Percentiles rank a stretch among this genome's conserved stretches.
Conservation (phyloP, 441 rosid genomes). For the Lepidium campestre region DNA sequence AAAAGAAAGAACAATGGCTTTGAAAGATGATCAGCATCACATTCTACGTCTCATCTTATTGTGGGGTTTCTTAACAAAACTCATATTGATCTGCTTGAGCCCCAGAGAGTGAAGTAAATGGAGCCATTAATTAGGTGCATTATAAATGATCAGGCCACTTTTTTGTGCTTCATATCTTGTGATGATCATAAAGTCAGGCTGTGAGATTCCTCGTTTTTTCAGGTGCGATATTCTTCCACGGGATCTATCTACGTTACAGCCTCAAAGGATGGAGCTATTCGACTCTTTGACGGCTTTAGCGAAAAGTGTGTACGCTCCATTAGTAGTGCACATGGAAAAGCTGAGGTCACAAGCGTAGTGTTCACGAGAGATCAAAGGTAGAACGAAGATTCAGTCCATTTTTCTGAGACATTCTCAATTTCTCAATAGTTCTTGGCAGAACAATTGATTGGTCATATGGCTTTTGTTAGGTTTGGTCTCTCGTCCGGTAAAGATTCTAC, state of each 20-base stretch:
- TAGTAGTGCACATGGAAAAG: slow-evolving; percentile 61
- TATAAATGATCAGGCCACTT: not conserved
- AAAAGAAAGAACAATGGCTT: not conserved
- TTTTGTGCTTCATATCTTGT: not conserved
- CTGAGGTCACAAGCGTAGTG: slow-evolving; percentile 66
- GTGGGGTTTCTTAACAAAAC: slow-evolving; percentile 87
- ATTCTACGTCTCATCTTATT: slow-evolving; percentile 32
- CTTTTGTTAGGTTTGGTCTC: slow-evolving; percentile 57
- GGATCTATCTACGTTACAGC: slow-evolving; percentile 82
- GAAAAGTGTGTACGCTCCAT: slow-evolving; percentile 63
- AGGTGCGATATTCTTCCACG: slow-evolving; percentile 82
- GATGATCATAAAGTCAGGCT: slow-evolving; percentile 6
- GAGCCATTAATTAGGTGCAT: slow-evolving; percentile 81
- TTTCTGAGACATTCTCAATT: not conserved
- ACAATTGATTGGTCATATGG: not conserved
- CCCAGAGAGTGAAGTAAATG: slow-evolving; percentile 57
- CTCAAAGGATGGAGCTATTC: slow-evolving; percentile 75
- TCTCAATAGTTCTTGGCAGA: not conserved
- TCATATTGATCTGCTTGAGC: slow-evolving; percentile 70
- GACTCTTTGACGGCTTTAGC: slow-evolving; percentile 73
- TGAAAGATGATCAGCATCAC: slow-evolving; percentile 4
- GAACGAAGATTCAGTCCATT: not conserved
- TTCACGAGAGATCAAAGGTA: slow-evolving; percentile 88
- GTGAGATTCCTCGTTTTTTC: slow-evolving; percentile 18
- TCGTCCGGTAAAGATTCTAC: slow-evolving; percentile 81